Percentiles rank a stretch among this genome's conserved stretches.
Evolutionary conservation across 148 eudicot species (phyloP).

Genomic region (Heliosperma pusillum): DNA sequence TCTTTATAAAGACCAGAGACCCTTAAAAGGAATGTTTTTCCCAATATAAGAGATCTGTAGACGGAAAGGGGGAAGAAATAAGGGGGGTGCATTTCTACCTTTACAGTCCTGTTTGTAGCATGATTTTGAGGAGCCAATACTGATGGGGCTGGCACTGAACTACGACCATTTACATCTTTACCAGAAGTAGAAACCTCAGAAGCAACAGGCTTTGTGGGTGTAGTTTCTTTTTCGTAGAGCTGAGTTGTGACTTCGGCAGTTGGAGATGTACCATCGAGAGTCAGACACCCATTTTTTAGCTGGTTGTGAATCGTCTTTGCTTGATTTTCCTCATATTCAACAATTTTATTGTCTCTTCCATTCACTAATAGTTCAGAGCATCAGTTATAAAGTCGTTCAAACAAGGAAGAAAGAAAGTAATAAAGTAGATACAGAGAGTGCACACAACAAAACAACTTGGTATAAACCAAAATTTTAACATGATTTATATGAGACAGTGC

Average conservation of each 20-base stretch:
- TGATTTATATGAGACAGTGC: background rate
- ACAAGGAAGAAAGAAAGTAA: background rate
- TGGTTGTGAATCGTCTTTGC: constrained; percentile 15
- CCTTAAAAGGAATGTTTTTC: background rate
- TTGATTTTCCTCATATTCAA: constrained; percentile 26
- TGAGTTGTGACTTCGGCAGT: constrained; percentile 25
- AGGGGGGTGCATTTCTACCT: constrained; percentile 39
- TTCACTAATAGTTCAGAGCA: constrained; percentile 29
- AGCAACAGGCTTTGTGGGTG: constrained; percentile 23
- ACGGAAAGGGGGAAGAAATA: background rate
- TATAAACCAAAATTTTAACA: background rate
- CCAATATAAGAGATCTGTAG: background rate
- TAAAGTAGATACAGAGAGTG: background rate
- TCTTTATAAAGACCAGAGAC: background rate
- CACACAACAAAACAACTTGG: background rate
- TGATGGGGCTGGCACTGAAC: constrained; percentile 34
- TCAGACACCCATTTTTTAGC: constrained; percentile 23
- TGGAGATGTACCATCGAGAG: constrained; percentile 26
- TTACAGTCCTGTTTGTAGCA: constrained; percentile 31
- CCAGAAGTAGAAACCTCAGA: constrained; percentile 32
- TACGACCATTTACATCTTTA: constrained; percentile 23
- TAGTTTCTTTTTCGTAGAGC: constrained; percentile 28
- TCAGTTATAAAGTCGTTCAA: constrained; percentile 1
- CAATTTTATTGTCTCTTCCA: constrained; percentile 28
- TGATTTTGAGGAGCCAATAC: constrained; percentile 38